Evolutionary conservation across 2,329 filamentous ascomycete genomes (phyloP).

Genomic region (Atkinsonella hypoxylon): DNA sequence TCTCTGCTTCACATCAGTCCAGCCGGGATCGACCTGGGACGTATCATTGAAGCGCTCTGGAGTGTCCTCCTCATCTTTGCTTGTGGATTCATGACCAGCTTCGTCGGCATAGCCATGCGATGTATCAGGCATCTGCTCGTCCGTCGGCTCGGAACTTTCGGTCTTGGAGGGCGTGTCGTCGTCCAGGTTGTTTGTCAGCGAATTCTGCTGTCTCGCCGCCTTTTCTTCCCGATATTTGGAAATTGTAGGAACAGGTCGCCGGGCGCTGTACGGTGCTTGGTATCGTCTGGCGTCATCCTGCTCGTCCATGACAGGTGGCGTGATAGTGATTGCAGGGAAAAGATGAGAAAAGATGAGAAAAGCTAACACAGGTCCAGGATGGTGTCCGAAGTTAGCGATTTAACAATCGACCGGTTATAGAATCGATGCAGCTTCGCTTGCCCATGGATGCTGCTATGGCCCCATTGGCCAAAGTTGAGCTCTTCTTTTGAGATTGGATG

Average conservation of each 20-base stretch:
- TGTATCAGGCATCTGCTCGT: background rate
- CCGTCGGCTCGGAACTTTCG: background rate
- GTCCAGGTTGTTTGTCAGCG: conserved; percentile 20
- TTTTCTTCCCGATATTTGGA: conserved; percentile 35
- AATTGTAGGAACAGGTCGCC: conserved; percentile 35
- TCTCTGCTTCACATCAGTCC: conserved; percentile 32
- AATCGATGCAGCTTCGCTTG: too few relatives aligned
- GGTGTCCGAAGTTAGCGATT: background rate
- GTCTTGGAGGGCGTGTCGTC: conserved; percentile 3
- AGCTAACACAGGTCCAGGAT: background rate
- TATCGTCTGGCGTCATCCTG: conserved; percentile 26
- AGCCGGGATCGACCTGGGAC: conserved; percentile 23
- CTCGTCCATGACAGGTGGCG: conserved; percentile 25
- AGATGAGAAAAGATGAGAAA: background rate
- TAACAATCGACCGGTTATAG: background rate
- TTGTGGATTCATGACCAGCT: conserved; percentile 5
- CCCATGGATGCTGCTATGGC: too few relatives aligned
- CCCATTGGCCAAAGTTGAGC: too few relatives aligned
- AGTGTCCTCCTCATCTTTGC: conserved; percentile 9
- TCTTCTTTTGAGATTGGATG: too few relatives aligned
- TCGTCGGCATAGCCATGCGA: conserved; percentile 2
- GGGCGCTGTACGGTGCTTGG: conserved; percentile 28
- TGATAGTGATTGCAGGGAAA: conserved; percentile 11
- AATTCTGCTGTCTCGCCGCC: conserved; percentile 29
- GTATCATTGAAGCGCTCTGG: conserved; percentile 19